Evolutionary conservation across 371 early-diverging fungal genomes (phyloP), one percentile per base, ranked within the genome.

Genomic region (Circinella umbellata): DNA sequence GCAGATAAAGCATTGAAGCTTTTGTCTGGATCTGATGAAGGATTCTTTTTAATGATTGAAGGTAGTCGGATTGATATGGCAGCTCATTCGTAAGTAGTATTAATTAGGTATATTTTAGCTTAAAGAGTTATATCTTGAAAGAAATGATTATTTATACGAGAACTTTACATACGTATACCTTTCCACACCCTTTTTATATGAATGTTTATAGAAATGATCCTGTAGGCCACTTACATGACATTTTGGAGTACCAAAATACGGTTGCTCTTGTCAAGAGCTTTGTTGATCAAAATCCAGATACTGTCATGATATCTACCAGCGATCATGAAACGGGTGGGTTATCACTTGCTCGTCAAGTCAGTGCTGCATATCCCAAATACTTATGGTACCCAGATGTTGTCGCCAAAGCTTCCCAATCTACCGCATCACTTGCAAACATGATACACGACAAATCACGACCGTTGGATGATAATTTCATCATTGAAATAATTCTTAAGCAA

Each of bases 321-420:
- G 98, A 98, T 82, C 98, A 98, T 75, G 99, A 98, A 79, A 98
- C 98, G 0, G 99, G 99, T 5, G 98, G 97, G 0, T 80, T 96
- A 37, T 89, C 95, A 0, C 79, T 95, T 10, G 96, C 89, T 11
- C 77, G 86, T 42, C 94, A 95, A 78, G 76, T 89, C 0, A 80
- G 83, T 11, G 65, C 76, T 0, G 67, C 73, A 0, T 94, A 94
- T 72, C 95, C 96, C 0, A 89, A 91, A 34, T 98, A 98, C 75
- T 61, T 85, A 4, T 98, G 98, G 98, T 77, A 84, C 46, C 97
- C 98, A 0, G 85, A 92, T 39, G 90, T 87, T 3, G 78, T 98
- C 35, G 68, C 70, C 0, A 77, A 78, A 4, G 94, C 94, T 7
- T 82, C 81, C 37, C 82, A 84, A 13, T 96, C 96, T 0, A 87